Conservation (phyloP, 1,284 basidiomycete species). For the Chiua sp. region DNA sequence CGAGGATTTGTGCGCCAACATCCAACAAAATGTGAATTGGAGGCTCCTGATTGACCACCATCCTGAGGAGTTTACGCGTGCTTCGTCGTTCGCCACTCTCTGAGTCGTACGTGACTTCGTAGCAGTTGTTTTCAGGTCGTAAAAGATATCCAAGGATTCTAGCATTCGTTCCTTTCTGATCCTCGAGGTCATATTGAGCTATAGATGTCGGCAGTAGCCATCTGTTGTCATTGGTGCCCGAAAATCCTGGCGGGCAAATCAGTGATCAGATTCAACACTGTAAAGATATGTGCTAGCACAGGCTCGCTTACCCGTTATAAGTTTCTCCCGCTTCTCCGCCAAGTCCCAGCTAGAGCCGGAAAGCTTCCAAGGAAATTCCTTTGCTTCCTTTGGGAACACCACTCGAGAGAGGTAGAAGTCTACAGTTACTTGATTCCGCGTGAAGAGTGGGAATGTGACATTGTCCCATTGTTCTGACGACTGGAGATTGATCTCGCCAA, state of each 20-base stretch:
- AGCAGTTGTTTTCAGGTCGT: slow-evolving; percentile 47
- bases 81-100: not conserved
- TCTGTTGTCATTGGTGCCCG: slow-evolving; percentile 4
- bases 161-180: slow-evolving; percentile 29
- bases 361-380: slow-evolving; percentile 50
- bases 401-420: slow-evolving; percentile 50
- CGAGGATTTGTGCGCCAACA: slow-evolving; percentile 60
- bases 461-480: slow-evolving; percentile 41
- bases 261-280: no score
- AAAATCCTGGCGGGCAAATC: slow-evolving; percentile 4
- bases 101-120: slow-evolving; percentile 22
- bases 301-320: slow-evolving; percentile 4
- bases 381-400: slow-evolving; percentile 32
- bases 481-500: slow-evolving; percentile 46
- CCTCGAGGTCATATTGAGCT: slow-evolving; percentile 7
- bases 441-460: slow-evolving; percentile 40
- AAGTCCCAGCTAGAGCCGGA: slow-evolving; percentile 57
- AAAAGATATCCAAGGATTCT: slow-evolving; percentile 51
- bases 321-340: slow-evolving; percentile 32
- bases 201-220: slow-evolving; percentile 9
- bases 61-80: not conserved
- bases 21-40: slow-evolving; percentile 18
- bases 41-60: not conserved
- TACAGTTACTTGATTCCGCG: slow-evolving; percentile 43
- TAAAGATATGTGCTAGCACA: no score